Evolutionary conservation across 257 asterid genomes (phyloP), one percentile per base, ranked within the genome.

Genomic region (Capsicum chinense): DNA sequence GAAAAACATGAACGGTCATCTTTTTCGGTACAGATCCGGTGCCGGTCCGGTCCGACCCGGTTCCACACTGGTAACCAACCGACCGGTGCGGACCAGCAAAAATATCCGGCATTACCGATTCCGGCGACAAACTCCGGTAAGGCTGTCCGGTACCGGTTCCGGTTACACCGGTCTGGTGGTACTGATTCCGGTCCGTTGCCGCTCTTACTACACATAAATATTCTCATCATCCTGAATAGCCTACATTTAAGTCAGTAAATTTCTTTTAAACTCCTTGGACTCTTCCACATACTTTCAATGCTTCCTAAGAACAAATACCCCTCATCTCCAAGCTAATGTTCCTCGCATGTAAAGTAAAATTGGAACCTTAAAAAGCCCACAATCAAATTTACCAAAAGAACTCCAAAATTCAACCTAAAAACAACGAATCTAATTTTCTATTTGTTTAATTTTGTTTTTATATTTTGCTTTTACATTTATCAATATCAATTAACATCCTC

Each of bases 351-450:
- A 68, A 5, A 68, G 52, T 4, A 39, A 68, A 68, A 68, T 37
- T 68, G 78, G 78, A 39, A 68, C 78, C 78, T 68, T 68, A 7
- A 16, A 7, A 16, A 67, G 19, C 0, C 74, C 48, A 67, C 19
- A 67, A 67, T 35, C 74, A 67, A 13, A 35, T 33, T 66, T 66
- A 66, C 74, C 19, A 26, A 35, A 66, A 66, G 74, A 67, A 67
- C 19, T 67, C 48, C 74, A 67, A 67, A 67, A 67, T 67, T 67
- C 48, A 67, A 26, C 48, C 19, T 5, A 35, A 67, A 67, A 3
- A 35, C 50, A 67, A 35, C 74, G 35, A 67, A 47, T 66, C 48
- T 60, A 19, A 11, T 60, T 60, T 9, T 60, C 35, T n/a, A 19
- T 7, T 1, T 60, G 76, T 37, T 39, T 16, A 67, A 1, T 3